phyloP scores from a whole-genome alignment of 306 rosid species.

The Rosa multiflora region DNA sequence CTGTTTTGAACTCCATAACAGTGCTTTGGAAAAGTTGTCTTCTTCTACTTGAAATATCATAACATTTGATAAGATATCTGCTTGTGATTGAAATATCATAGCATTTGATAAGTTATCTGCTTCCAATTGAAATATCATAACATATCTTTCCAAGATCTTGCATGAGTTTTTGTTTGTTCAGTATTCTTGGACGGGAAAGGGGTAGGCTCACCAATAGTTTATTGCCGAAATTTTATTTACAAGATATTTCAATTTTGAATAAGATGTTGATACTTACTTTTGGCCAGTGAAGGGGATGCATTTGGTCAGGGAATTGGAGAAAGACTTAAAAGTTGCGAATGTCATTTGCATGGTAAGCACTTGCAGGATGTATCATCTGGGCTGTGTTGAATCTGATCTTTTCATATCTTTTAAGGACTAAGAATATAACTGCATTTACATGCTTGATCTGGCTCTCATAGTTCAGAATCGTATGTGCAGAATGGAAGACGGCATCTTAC shows the following conservation, averaged over 20 bases:
- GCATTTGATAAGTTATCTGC: neutral
- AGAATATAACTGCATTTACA: slow-evolving; percentile 3
- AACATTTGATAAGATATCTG: neutral
- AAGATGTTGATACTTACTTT: slow-evolving; percentile 72
- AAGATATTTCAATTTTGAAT: slow-evolving; percentile 28
- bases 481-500: slow-evolving; percentile 96
- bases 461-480: slow-evolving; percentile 48
- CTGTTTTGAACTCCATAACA: slow-evolving; percentile 4
- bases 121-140: neutral
- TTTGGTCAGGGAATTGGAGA: slow-evolving; percentile 97
- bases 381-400: slow-evolving; percentile 14
- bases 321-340: slow-evolving; percentile 92
- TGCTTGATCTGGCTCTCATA: slow-evolving; percentile 27
- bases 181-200: neutral
- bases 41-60: neutral
- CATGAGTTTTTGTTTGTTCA: neutral
- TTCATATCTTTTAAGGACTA: slow-evolving; percentile 19
- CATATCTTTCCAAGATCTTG: neutral
- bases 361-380: slow-evolving; percentile 19
- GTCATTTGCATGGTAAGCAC: slow-evolving; percentile 92
- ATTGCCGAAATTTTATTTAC: slow-evolving; percentile 12
- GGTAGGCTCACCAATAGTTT: neutral
- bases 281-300: slow-evolving; percentile 99
- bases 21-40: neutral
- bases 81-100: neutral